A percentile compares a stretch with the other conserved stretches of the same genome.
These are phyloP conservation scores for Candida ulmi DNA, from an alignment of 805 yeast genomes.

Conservation along the genomic window DNA sequence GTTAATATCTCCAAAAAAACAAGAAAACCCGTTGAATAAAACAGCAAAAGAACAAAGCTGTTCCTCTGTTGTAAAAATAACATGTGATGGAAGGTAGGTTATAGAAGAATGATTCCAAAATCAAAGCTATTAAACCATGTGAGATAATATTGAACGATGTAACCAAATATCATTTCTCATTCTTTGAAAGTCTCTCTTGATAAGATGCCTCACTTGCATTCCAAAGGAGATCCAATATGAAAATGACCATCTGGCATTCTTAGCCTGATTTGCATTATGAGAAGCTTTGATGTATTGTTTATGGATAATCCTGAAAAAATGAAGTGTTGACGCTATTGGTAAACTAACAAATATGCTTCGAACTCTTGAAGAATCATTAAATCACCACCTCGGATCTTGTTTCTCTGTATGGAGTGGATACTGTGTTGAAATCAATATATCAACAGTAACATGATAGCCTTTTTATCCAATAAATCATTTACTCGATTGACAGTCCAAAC, in stretches of 20 bases:
- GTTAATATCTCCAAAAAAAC: conserved; percentile 49
- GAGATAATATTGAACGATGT: conserved; percentile 37
- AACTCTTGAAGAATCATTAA: conserved; percentile 48
- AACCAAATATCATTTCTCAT: conserved; percentile 38
- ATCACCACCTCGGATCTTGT: conserved; percentile 33
- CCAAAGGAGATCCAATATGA: conserved; percentile 44
- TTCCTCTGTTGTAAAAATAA: conserved; percentile 47
- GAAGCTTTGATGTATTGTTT: conserved; percentile 29
- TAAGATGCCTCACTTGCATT: conserved; percentile 43
- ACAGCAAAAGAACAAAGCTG: conserved; percentile 61
- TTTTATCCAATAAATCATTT: conserved; percentile 37
- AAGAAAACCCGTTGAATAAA: conserved; percentile 52
- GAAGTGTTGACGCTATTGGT: conserved; percentile 37
- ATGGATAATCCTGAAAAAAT: background rate
- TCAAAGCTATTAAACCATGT: conserved; percentile 44
- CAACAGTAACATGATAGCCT: conserved; percentile 57
- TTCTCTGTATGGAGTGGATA: conserved; percentile 44
- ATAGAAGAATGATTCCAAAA: conserved; percentile 51
- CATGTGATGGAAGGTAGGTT: conserved; percentile 36
- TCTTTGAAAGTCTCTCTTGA: conserved; percentile 41
- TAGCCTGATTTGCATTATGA: conserved; percentile 44
- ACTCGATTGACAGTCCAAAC: conserved; percentile 40
- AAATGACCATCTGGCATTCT: conserved; percentile 36
- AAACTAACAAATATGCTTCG: conserved; percentile 39
- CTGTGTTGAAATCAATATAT: conserved; percentile 47